Percentiles rank a stretch among this genome's conserved stretches.
Evolutionary conservation across 495 filamentous ascomycete genomes (phyloP).

Genomic region (Bryoglossum gracile): DNA sequence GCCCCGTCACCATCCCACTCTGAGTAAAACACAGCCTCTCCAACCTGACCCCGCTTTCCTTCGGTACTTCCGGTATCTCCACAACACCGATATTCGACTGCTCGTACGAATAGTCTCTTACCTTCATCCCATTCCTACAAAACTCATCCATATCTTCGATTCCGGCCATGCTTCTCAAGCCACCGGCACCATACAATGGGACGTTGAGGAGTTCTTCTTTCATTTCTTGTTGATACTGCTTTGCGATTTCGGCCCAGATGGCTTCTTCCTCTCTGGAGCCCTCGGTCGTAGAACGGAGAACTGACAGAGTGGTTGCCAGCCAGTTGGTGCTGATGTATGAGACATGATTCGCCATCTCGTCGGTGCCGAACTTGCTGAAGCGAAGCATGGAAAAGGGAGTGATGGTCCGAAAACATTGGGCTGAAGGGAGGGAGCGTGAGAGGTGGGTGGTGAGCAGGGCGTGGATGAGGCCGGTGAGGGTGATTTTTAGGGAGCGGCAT

Average conservation of each 20-base stretch:
- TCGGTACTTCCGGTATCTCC: conserved; percentile 7
- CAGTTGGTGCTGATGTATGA: conserved; percentile 13
- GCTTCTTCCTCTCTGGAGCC: not conserved
- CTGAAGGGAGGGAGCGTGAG: conserved; percentile 9
- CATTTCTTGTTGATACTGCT: conserved; percentile 12
- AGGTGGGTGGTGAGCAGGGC: conserved; percentile 16
- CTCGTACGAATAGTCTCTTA: conserved; percentile 22
- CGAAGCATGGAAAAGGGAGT: conserved; percentile 13
- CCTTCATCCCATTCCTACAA: conserved; percentile 14
- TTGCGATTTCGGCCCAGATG: not conserved
- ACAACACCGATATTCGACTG: conserved; percentile 24
- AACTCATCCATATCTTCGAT: conserved; percentile 18
- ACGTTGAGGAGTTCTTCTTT: conserved; percentile 13
- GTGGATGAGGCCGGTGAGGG: conserved; percentile 25
- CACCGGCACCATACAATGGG: conserved; percentile 7
- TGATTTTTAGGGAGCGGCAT: conserved; percentile 19
- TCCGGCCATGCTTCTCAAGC: not conserved
- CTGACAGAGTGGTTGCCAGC: not conserved
- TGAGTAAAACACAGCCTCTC: conserved; percentile 18
- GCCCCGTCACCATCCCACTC: conserved; percentile 11
- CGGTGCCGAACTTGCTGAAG: conserved; percentile 11
- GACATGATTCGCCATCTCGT: conserved; percentile 23
- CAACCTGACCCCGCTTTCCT: conserved; percentile 4
- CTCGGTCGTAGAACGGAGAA: conserved; percentile 3
- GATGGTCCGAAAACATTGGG: conserved; percentile 7